Conservation (phyloP, 306 rosid species). For the Betula pendula region DNA sequence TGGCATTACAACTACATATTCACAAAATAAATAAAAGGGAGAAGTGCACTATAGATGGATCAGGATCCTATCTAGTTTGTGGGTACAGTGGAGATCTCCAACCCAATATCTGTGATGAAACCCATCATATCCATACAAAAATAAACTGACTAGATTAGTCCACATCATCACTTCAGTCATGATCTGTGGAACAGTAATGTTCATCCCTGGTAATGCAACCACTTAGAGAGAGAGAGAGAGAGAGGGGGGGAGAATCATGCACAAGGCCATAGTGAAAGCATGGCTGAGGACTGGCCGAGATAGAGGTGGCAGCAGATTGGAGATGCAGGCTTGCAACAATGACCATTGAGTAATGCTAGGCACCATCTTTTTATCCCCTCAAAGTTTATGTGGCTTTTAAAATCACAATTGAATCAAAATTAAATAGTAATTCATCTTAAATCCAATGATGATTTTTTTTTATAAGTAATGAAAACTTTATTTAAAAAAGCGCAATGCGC, state of each 20-base stretch:
- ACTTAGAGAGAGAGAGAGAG: neutral
- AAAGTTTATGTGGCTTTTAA: too few relatives aligned
- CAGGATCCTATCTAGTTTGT: conserved; percentile 8
- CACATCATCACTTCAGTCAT: conserved; percentile 6
- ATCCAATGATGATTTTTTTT: too few relatives aligned
- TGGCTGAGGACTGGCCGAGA: neutral
- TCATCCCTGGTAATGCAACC: neutral
- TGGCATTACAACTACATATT: conserved; percentile 19
- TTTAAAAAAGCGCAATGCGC: too few relatives aligned
- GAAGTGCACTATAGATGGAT: neutral
- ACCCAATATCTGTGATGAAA: neutral
- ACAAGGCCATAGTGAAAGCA: neutral
- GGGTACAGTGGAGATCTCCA: neutral
- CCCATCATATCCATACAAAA: conserved; percentile 1
- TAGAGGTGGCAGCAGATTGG: neutral
- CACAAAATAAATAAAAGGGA: neutral
- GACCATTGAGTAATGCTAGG: too few relatives aligned
- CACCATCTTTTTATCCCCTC: too few relatives aligned
- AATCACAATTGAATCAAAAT: too few relatives aligned
- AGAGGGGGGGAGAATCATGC: neutral
- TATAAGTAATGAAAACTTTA: too few relatives aligned
- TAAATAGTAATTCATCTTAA: too few relatives aligned
- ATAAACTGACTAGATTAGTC: conserved; percentile 10
- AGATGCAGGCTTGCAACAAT: conserved; percentile 12
- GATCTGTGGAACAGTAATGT: conserved; percentile 6